Percentiles rank a stretch among this genome's conserved stretches.
Evolutionary conservation across 345 rosid genomes (phyloP).

Genomic region (Populus ilicifolia): DNA sequence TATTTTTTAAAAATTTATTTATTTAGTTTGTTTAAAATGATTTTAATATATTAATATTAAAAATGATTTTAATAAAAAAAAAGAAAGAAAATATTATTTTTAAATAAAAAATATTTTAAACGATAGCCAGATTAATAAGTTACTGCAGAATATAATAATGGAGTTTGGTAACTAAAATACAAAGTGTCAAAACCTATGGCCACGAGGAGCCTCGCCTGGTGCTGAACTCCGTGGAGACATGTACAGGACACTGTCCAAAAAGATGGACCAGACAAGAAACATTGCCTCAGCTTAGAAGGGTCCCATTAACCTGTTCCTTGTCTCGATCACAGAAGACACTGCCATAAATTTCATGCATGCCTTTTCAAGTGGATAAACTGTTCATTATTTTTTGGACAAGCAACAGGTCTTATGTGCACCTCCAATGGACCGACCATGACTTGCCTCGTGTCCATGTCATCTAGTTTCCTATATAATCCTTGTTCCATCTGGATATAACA

Average conservation of each 20-base stretch:
- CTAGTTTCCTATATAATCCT: no score
- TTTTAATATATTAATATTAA: no score
- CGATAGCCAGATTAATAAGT: accelerated
- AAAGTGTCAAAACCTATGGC: background rate
- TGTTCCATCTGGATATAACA: no score
- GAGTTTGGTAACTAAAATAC: constrained; percentile 13
- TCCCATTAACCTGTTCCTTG: constrained; percentile 17
- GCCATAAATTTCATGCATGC: constrained; percentile 24
- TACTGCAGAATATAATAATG: constrained; percentile 5
- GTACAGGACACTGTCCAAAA: background rate
- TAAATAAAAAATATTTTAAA: no score
- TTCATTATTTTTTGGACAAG: constrained; percentile 15
- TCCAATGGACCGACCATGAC: background rate
- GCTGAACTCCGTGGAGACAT: no score
- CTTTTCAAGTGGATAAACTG: constrained; percentile 5
- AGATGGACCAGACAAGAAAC: constrained; percentile 1
- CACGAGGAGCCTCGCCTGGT: constrained; percentile 9
- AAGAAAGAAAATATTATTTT: no score
- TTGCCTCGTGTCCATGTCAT: background rate
- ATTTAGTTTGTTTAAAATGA: no score
- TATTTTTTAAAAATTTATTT: no score
- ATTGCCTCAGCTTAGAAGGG: background rate
- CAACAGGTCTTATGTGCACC: background rate
- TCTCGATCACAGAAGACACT: constrained; percentile 18
- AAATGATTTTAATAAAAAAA: no score